Percentiles rank a stretch among this genome's conserved stretches.
These are phyloP conservation scores for Coemansia asiatica DNA, from an alignment of 192 early-diverging fungal species.

Conservation along the genomic window DNA sequence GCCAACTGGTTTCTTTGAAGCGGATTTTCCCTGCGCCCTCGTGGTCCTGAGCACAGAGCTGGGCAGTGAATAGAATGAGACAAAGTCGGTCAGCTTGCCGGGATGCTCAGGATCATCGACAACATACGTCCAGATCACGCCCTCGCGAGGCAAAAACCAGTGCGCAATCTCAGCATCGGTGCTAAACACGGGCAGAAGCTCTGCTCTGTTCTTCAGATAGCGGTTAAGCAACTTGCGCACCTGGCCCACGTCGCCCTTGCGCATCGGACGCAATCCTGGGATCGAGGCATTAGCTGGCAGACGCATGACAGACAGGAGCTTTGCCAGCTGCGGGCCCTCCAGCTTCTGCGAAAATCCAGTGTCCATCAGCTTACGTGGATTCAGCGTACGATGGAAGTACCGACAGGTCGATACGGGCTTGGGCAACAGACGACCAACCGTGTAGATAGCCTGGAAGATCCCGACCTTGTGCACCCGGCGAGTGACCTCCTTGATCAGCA, in stretches of 20 bases:
- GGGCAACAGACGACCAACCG: conserved; percentile 87
- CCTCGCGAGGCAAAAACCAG: conserved; percentile 82
- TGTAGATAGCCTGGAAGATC: conserved; percentile 98
- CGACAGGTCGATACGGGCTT: conserved; percentile 80
- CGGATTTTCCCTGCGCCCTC: conserved; percentile 23
- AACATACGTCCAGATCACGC: conserved; percentile 94
- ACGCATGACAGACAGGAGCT: conserved; percentile 19
- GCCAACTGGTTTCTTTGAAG: conserved; percentile 6
- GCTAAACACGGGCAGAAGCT: conserved; percentile 71
- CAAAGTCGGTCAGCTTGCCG: conserved; percentile 78
- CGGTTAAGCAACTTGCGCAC: conserved; percentile 76
- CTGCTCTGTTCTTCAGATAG: conserved; percentile 63
- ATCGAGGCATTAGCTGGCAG: conserved; percentile 46
- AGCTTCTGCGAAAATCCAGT: conserved; percentile 85
- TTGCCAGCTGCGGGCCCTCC: conserved; percentile 29
- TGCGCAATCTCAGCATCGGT: conserved; percentile 86
- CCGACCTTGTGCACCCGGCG: conserved; percentile 86
- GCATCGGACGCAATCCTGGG: conserved; percentile 80
- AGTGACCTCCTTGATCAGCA: conserved; percentile 97
- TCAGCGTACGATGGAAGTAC: conserved; percentile 93
- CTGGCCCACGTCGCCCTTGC: conserved; percentile 67
- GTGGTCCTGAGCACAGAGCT: conserved; percentile 81
- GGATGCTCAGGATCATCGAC: conserved; percentile 69
- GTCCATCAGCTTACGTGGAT: conserved; percentile 94
- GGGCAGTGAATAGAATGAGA: conserved; percentile 95